These are phyloP conservation scores for Lithospermum erythrorhizon DNA, from an alignment of 257 asterid species.

Conservation along the genomic window DNA sequence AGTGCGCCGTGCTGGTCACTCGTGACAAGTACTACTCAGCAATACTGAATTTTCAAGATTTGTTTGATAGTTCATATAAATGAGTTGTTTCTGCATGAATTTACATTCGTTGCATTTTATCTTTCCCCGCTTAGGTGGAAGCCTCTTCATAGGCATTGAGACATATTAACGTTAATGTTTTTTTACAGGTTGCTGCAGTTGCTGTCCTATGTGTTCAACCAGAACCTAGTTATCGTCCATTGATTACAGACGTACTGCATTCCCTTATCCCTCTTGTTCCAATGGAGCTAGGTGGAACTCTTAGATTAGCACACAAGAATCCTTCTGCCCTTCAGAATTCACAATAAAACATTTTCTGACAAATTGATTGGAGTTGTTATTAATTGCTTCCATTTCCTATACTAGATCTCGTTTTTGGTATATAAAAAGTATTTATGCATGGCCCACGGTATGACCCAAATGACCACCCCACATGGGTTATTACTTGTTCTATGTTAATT, in stretches of 20 bases:
- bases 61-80: too few species aligned
- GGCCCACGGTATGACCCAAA: too few species aligned
- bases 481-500: neutral
- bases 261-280: constrained; percentile 78
- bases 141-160: too few species aligned
- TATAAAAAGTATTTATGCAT: neutral
- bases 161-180: too few species aligned
- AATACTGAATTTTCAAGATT: too few species aligned
- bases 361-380: neutral
- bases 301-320: constrained; percentile 20
- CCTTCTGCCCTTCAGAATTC: neutral
- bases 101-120: too few species aligned
- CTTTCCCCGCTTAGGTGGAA: too few species aligned
- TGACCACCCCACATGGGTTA: neutral
- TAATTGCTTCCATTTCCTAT: too few species aligned
- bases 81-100: neutral
- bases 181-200: constrained; percentile 66
- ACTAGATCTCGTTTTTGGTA: neutral
- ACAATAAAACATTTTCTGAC: neutral
- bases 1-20: too few species aligned
- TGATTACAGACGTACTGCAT: constrained; percentile 69
- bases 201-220: constrained; percentile 72
- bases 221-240: constrained; percentile 75
- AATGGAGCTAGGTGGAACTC: constrained; percentile 57
- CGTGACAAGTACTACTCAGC: too few species aligned